Evolutionary conservation across 2,329 filamentous ascomycete species (phyloP), one percentile per base, ranked within the genome.

Genomic region (Lachnellula hyalina): DNA sequence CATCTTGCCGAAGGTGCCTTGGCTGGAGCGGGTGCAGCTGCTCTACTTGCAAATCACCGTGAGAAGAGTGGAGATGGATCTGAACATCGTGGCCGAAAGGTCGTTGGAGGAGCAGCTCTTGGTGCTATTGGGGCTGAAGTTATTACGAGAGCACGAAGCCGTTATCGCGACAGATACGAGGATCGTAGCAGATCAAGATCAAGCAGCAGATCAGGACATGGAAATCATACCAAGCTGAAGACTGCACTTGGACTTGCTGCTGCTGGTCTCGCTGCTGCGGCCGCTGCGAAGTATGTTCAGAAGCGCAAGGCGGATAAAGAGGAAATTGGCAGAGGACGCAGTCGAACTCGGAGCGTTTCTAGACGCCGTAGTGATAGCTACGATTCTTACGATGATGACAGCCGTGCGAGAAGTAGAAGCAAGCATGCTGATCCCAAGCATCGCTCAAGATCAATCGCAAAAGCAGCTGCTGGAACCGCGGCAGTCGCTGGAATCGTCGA

Each of bases 1-100:
- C 79, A 84, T 61, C 68, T 86, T 5, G 83, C 83, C 21, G 82
- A 84, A 64, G 83, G 83, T n/a, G 83, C 82, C 9, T 73, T 85
- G 15, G 83, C 83, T 28, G 83, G 82, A 15, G 83, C 83, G 17
- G 83, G 83, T 48, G 69, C 83, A 7, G 78, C 80, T 11, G 83
- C 83, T n/a, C 69, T 86, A 2, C 69, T 84, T 5, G 74, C 78
- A 15, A 80, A 79, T 47, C 79, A 81, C 19, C 76, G 79, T 47
- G 75, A 77, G 49, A 74, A 73, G 52, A 51, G 60, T 47, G 62
- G 67, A 57, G 58, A 65, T 46, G 61, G 60, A 55, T 55, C 58
- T 45, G 59, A 60, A n/a, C 63, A 70, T 64, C 59, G 57, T 51
- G 57, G 62, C 32, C 56, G 62, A 57, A 61, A 65, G n/a, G 60